A percentile compares a stretch with the other conserved stretches of the same genome.
These are phyloP conservation scores for Grosmannia huntii DNA, from an alignment of 2,329 filamentous ascomycete genomes.

Conservation along the genomic window DNA sequence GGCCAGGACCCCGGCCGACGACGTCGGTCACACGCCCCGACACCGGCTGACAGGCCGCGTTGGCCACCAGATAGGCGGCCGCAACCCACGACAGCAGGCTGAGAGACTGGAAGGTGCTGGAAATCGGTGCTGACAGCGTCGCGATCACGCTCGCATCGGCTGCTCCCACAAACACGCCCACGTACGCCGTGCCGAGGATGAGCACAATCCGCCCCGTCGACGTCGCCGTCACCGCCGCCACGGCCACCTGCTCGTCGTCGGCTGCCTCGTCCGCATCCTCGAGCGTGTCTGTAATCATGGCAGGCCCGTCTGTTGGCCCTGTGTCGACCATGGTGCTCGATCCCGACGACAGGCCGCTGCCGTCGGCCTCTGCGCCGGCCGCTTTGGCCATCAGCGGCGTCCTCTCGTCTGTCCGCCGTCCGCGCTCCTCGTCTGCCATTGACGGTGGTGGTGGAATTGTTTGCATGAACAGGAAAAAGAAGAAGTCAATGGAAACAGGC, in stretches of 20 bases:
- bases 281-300: background rate
- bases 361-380: background rate
- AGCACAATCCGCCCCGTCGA: constrained; percentile 35
- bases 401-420: background rate
- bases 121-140: constrained; percentile 72
- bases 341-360: background rate
- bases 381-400: constrained; percentile 3
- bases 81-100: constrained; percentile 79
- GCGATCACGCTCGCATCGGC: constrained; percentile 74
- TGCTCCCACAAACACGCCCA: constrained; percentile 52
- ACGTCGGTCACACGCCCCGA: constrained; percentile 82
- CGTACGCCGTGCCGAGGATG: constrained; percentile 41
- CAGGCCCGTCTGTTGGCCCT: background rate
- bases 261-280: background rate
- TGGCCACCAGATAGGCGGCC: constrained; percentile 76
- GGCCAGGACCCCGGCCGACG: constrained; percentile 64
- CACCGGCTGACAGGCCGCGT: constrained; percentile 74
- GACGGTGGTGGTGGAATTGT: background rate
- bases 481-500: background rate
- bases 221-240: constrained; percentile 34
- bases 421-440: background rate
- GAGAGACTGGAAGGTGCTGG: constrained; percentile 69
- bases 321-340: too few species aligned
- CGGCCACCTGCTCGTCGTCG: constrained; percentile 12
- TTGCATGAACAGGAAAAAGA: background rate